Evolutionary conservation across 805 yeast species (phyloP).

Genomic region (Teunomyces barrocoloradensis): DNA sequence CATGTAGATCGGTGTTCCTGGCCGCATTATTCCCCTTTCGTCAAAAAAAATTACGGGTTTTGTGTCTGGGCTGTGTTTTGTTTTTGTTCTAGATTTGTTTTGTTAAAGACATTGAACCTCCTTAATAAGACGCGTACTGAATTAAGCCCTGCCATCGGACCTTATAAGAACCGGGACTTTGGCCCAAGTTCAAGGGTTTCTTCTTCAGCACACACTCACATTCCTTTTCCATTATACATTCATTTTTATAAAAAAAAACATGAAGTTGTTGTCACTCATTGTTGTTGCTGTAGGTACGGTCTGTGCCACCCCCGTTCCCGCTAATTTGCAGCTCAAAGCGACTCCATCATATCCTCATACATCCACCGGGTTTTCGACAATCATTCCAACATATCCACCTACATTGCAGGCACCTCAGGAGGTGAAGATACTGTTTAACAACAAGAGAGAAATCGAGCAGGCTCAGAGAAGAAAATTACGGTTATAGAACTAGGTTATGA

Average conservation of each 20-base stretch:
- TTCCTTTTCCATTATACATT: background rate
- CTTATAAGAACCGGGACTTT: background rate
- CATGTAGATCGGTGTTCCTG: background rate
- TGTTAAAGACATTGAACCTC: background rate
- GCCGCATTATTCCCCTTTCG: background rate
- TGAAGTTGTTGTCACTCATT: background rate
- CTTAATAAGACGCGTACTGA: background rate
- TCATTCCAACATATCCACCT: constrained; percentile 20
- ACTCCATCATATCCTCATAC: constrained; percentile 5
- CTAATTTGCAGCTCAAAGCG: constrained; percentile 24
- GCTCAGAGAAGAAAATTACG: constrained; percentile 3
- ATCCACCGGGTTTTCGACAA: constrained; percentile 12
- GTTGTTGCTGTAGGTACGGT: constrained; percentile 5
- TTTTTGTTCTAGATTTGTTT: background rate
- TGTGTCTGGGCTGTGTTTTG: background rate
- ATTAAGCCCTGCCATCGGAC: background rate
- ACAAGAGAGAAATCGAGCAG: constrained; percentile 11
- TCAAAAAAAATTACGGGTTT: background rate
- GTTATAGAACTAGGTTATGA: background rate
- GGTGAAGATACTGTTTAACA: constrained; percentile 15
- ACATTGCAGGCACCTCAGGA: constrained; percentile 9
- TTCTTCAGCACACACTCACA: background rate
- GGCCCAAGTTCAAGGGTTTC: background rate
- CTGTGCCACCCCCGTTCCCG: constrained; percentile 29
- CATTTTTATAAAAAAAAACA: background rate